Evolutionary conservation across 2,329 filamentous ascomycete genomes (phyloP).

Genomic region (Elsinoe perseae): DNA sequence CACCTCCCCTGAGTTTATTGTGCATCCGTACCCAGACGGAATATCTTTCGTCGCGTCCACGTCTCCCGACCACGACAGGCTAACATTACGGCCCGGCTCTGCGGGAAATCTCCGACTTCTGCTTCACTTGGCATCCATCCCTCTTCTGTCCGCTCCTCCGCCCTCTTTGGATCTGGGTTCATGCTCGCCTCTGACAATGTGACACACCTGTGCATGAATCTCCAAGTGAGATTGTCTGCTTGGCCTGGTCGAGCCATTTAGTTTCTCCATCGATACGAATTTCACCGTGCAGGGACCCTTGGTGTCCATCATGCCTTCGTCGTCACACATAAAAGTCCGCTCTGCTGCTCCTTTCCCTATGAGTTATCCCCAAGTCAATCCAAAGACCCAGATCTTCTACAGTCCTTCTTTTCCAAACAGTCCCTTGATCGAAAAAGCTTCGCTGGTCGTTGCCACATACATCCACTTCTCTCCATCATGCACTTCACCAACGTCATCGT

Average conservation of each 20-base stretch:
- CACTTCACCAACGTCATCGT: conserved; percentile 17
- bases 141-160: background rate
- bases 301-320: background rate
- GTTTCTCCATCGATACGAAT: conserved; percentile 12
- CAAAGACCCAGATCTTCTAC: conserved; percentile 9
- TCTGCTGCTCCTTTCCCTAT: background rate
- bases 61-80: too few species aligned
- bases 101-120: background rate
- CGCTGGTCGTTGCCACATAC: conserved; percentile 2
- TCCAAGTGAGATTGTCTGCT: conserved; percentile 1
- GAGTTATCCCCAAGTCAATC: conserved; percentile 6
- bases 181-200: conserved; percentile 5
- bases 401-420: background rate
- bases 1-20: conserved; percentile 4
- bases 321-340: conserved; percentile 3
- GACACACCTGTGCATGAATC: conserved; percentile 7
- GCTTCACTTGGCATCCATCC: background rate
- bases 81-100: background rate
- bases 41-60: background rate
- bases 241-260: background rate
- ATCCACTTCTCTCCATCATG: conserved; percentile 7
- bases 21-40: background rate
- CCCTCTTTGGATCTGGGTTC: background rate
- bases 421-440: background rate
- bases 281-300: conserved; percentile 3